These are phyloP conservation scores for Chiua virens DNA, from an alignment of 768 basidiomycete genomes.

Conservation along the genomic window DNA sequence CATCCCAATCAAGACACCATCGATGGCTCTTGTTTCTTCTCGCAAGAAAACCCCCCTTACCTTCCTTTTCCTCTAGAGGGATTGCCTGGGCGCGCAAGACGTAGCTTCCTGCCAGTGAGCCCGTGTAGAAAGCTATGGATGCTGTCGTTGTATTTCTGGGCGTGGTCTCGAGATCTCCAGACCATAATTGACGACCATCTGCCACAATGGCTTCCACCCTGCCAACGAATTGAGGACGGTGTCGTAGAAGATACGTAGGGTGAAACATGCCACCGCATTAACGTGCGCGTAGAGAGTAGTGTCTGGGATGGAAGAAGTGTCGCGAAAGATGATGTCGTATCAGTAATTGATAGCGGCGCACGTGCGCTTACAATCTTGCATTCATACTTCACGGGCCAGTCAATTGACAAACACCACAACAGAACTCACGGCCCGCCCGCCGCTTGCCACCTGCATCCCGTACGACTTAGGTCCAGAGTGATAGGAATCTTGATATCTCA, in stretches of 20 bases:
- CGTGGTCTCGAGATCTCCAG: slow-evolving; percentile 34
- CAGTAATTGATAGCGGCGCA: too few relatives aligned
- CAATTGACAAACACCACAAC: too few relatives aligned
- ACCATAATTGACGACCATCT: slow-evolving; percentile 64
- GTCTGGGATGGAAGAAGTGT: slow-evolving; percentile 7
- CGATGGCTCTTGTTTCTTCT: slow-evolving; percentile 19
- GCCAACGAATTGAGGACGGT: slow-evolving; percentile 61
- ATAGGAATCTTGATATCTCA: too few relatives aligned
- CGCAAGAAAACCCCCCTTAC: slow-evolving; percentile 22
- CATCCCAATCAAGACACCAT: slow-evolving; percentile 66
- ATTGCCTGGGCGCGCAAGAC: slow-evolving; percentile 13
- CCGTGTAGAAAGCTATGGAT: slow-evolving; percentile 74
- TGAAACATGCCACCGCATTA: slow-evolving; percentile 61
- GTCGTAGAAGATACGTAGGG: slow-evolving; percentile 64
- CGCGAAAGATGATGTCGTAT: slow-evolving; percentile 16
- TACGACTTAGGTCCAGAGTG: too few relatives aligned
- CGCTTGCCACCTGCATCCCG: too few relatives aligned
- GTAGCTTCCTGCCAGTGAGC: slow-evolving; percentile 43
- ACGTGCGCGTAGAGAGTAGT: slow-evolving; percentile 45
- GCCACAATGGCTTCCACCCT: slow-evolving; percentile 56
- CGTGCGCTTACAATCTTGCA: too few relatives aligned
- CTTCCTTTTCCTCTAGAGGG: slow-evolving; percentile 27
- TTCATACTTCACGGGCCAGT: too few relatives aligned
- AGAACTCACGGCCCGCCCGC: too few relatives aligned
- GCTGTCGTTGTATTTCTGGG: slow-evolving; percentile 57